Evolutionary conservation across 768 basidiomycete genomes (phyloP).

Genomic region (Boletellus ananas): DNA sequence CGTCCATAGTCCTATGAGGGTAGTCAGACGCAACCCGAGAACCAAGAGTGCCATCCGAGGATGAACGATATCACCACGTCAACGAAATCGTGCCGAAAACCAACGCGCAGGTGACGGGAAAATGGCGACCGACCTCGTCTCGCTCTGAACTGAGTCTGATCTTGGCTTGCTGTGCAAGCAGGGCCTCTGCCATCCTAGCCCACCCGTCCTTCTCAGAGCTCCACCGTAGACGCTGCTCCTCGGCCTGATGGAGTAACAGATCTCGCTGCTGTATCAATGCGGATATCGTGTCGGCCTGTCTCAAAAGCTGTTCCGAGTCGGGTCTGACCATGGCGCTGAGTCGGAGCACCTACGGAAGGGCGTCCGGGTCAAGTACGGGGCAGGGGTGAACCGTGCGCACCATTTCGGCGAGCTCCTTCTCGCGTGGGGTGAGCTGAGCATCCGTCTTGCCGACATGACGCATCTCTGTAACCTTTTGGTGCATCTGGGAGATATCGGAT

Average conservation of each 20-base stretch:
- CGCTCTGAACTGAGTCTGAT: constrained; percentile 34
- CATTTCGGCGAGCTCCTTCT: constrained; percentile 56
- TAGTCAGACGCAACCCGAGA: constrained; percentile 12
- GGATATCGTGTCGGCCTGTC: constrained; percentile 62
- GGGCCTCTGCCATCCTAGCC: constrained; percentile 63
- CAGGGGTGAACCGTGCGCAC: constrained; percentile 33
- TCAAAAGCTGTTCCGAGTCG: constrained; percentile 44
- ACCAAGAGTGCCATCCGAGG: not conserved
- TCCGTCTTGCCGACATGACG: constrained; percentile 28
- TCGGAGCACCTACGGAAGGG: constrained; percentile 42
- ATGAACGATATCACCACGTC: not conserved
- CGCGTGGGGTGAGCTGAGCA: constrained; percentile 30
- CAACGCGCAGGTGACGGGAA: not conserved
- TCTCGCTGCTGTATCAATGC: constrained; percentile 55
- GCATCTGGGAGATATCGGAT: constrained; percentile 48
- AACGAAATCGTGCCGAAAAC: not conserved
- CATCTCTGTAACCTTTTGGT: constrained; percentile 44
- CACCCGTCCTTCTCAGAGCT: constrained; percentile 60
- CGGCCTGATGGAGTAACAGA: constrained; percentile 46
- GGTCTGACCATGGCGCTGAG: constrained; percentile 43
- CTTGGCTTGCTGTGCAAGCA: constrained; percentile 47
- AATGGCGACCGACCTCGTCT: constrained; percentile 41
- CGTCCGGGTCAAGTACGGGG: constrained; percentile 1
- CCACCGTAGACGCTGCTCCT: constrained; percentile 61
- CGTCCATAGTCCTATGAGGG: constrained; percentile 52